Base-by-base conservation (phyloP, 768 basidiomycete species). In the Candolleomyces aberdarensis region DNA sequence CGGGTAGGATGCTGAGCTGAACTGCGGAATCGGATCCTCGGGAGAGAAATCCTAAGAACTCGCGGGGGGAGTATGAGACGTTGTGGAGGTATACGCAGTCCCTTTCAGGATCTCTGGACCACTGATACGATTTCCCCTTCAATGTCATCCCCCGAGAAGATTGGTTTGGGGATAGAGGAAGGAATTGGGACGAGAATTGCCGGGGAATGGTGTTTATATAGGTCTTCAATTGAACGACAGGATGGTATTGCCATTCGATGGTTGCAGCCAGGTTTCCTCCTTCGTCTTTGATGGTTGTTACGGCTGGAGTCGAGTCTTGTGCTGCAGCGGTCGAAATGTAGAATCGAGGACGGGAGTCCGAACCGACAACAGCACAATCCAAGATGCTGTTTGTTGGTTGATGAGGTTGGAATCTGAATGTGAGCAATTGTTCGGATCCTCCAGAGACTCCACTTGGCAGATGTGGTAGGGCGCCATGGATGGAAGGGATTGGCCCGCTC, bases 401-500 rank as follows among this genome's bases (percentile, higher is more conserved):
- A 31, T 50, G 59, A 31, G 60, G 43, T 43, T 43, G 55, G 40
- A 61, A 61, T 11, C 44, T 20, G 48, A 61, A 61, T 20, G 55
- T 40, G 17, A 57, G 13, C 31, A 43, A 47, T 31, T 56, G 47
- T 11, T 61, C 60, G 0, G 32, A n/a, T 6, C 47, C 26, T 9
- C 46, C 56, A 29, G 49, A 46, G 50, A 40, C 20, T n/a, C 39
- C 54, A 2, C 39, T 19, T 8, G 57, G 41, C 31, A 65, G 44
- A n/a, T 52, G 54, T 11, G 68, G 68, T 15, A 69, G 62, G 13
- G 68, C 66, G 22, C 68, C 68, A 44, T 65, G 64, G 9, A 62
- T 63, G 5, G 68, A 65, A n/a, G 66, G 65, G 15, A 60, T 61
- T 19, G 54, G 41, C 20, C 17, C 29, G 15, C 56, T 26, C 11